Percentiles rank a stretch among this genome's conserved stretches.
These are phyloP conservation scores for Apocynum venetum DNA, from an alignment of 257 asterid genomes.

Conservation along the genomic window DNA sequence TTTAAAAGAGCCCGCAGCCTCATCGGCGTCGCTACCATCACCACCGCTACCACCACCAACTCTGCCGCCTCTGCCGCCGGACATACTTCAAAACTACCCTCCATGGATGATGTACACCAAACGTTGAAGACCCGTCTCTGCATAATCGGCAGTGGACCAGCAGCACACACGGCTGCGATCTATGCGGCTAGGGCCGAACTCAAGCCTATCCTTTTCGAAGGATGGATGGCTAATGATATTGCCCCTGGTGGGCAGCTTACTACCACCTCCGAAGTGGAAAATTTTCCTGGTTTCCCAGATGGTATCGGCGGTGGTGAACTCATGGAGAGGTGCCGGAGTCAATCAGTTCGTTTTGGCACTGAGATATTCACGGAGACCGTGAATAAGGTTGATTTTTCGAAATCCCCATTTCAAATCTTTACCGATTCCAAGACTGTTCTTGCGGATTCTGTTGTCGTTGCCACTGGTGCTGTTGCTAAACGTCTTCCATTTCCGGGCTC, in stretches of 20 bases:
- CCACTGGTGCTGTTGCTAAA: conserved; percentile 92
- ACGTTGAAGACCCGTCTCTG: conserved; percentile 73
- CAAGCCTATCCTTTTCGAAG: conserved; percentile 86
- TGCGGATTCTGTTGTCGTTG: conserved; percentile 72
- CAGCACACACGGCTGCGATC: conserved; percentile 98
- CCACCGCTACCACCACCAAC: conserved; percentile 11
- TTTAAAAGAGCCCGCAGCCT: conserved; percentile 21
- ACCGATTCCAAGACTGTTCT: conserved; percentile 54
- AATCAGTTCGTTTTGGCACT: conserved; percentile 64
- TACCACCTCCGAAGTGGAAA: conserved; percentile 91
- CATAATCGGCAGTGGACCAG: conserved; percentile 94
- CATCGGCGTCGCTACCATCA: conserved; percentile 19
- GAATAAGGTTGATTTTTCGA: conserved; percentile 55
- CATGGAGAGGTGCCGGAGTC: conserved; percentile 64
- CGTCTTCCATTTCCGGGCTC: conserved; percentile 70
- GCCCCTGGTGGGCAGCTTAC: conserved; percentile 98
- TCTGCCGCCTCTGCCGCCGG: conserved; percentile 15
- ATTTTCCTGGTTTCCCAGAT: conserved; percentile 90
- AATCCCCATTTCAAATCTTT: conserved; percentile 52
- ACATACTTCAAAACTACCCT: conserved; percentile 26
- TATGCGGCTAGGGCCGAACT: conserved; percentile 93
- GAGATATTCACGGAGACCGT: conserved; percentile 73
- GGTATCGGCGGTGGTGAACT: conserved; percentile 73
- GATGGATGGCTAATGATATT: conserved; percentile 96
- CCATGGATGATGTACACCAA: conserved; percentile 46